Evolutionary conservation across 2,329 filamentous ascomycete genomes (phyloP).

Genomic region (Phyllosticta capitalensis): DNA sequence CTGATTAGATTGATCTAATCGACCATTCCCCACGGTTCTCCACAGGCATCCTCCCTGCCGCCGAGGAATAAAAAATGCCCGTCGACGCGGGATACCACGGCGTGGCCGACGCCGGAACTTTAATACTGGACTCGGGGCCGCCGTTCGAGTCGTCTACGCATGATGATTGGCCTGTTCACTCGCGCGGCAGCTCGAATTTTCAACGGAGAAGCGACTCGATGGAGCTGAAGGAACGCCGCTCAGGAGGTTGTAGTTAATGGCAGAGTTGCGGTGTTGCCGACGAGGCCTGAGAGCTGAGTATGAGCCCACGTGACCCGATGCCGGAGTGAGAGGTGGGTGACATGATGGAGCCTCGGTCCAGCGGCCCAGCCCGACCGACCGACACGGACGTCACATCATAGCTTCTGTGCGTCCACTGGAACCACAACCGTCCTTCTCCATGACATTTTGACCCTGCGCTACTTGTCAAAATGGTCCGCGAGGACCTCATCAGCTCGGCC

Average conservation of each 20-base stretch:
- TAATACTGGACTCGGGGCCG: not conserved
- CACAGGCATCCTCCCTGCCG: not conserved
- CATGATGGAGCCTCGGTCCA: not conserved
- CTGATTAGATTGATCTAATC: not conserved
- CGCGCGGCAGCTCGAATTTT: not conserved
- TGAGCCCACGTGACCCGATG: not conserved
- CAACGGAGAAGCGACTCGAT: not conserved
- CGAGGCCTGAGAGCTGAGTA: not conserved
- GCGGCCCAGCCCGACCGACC: not conserved
- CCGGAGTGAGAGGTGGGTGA: not conserved
- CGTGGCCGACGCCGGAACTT: not conserved
- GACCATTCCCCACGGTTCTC: not conserved
- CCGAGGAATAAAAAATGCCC: not conserved
- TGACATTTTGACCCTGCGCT: slow-evolving; percentile 3
- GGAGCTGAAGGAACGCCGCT: not conserved
- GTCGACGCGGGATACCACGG: not conserved
- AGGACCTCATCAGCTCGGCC: slow-evolving; percentile 82
- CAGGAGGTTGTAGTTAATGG: not conserved
- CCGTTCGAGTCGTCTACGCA: not conserved
- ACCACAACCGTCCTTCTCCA: not conserved
- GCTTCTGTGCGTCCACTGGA: not conserved
- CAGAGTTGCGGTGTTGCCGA: not conserved
- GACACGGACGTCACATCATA: not conserved
- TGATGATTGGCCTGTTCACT: not conserved
- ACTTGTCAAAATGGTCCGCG: slow-evolving; percentile 67